Evolutionary conservation across 1,284 basidiomycete species (phyloP).

Genomic region (Apiotrichum sp.): DNA sequence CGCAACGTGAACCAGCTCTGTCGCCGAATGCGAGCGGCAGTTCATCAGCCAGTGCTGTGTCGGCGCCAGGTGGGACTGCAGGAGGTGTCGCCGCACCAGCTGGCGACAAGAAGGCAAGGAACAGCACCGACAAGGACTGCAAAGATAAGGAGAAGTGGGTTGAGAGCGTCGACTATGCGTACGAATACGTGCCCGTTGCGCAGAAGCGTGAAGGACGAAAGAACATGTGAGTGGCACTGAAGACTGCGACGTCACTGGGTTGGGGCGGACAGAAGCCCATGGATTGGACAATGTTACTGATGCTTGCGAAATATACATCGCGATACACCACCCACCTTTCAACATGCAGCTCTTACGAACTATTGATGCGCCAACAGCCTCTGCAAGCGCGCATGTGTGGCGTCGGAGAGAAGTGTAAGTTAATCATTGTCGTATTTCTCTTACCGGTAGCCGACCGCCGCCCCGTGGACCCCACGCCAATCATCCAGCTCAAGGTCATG

Average conservation of each 20-base stretch:
- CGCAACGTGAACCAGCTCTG: background rate
- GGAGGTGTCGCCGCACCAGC: background rate
- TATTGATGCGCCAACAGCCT: slow-evolving; percentile 78
- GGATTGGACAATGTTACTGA: background rate
- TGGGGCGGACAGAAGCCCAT: no score
- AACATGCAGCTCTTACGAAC: slow-evolving; percentile 60
- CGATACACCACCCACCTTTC: background rate
- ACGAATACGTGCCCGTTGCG: slow-evolving; percentile 41
- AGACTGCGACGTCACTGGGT: background rate
- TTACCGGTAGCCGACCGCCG: slow-evolving; percentile 69
- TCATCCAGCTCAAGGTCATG: slow-evolving; percentile 86
- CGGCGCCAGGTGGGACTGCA: background rate
- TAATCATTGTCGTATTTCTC: slow-evolving; percentile 4
- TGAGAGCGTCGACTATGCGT: slow-evolving; percentile 37
- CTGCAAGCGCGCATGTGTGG: slow-evolving; percentile 84
- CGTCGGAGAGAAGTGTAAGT: slow-evolving; percentile 71
- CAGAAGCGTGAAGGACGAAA: slow-evolving; percentile 23
- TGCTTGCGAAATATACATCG: background rate
- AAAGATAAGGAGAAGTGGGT: slow-evolving; percentile 18
- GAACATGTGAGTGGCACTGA: slow-evolving; percentile 27
- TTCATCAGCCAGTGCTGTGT: background rate
- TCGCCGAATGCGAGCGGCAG: background rate
- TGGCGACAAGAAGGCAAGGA: background rate
- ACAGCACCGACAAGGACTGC: background rate
- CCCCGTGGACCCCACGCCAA: slow-evolving; percentile 92